Conservation (phyloP, 306 rosid genomes). For the Quercus robur region DNA sequence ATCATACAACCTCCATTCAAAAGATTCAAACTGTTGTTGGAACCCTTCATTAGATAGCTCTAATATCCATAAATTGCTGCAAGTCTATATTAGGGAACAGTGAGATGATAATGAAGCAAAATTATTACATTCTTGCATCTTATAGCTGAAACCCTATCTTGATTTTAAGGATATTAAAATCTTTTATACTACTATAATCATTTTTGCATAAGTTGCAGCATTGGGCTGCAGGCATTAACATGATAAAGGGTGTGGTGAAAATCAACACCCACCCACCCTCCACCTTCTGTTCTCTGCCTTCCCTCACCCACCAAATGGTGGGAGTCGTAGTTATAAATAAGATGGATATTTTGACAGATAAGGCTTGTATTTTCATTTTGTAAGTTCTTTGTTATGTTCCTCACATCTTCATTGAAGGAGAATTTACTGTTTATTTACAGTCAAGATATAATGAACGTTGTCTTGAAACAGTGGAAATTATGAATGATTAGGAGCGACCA, state of each 20-base stretch:
- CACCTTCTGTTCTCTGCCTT: no score
- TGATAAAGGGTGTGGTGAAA: no score
- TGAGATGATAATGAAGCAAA: no score
- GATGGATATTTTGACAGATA: not conserved
- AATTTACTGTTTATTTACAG: not conserved
- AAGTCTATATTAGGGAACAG: no score
- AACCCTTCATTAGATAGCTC: no score
- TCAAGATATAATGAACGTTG: no score
- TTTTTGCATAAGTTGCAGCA: not conserved
- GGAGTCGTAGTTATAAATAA: not conserved
- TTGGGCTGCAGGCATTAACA: no score
- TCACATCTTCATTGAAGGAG: not conserved
- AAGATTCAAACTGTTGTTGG: no score
- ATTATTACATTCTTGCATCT: no score
- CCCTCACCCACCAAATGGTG: not conserved
- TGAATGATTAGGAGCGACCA: not conserved
- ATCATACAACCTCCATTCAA: no score
- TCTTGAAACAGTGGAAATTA: not conserved
- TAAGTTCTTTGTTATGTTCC: not conserved
- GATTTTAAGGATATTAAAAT: not conserved
- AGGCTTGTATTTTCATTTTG: not conserved
- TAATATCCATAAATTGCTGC: no score
- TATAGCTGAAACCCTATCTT: not conserved
- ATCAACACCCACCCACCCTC: no score
- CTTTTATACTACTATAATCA: not conserved